Evolutionary conservation across 2,329 filamentous ascomycete genomes (phyloP).

Genomic region (Pestalotiopsis sp.): DNA sequence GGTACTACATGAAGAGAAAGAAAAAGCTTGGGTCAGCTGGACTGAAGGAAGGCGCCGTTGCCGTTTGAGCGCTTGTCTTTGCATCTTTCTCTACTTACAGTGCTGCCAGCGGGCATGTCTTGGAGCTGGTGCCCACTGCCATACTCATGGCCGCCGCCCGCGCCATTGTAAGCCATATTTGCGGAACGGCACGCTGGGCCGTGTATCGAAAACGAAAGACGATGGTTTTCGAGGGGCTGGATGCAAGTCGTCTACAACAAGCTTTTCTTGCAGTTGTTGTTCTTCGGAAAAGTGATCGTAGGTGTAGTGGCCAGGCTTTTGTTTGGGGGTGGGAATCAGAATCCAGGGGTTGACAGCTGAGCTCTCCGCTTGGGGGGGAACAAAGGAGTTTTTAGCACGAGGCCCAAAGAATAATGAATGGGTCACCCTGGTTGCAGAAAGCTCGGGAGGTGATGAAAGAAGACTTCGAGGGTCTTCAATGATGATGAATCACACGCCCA

Average conservation of each 20-base stretch:
- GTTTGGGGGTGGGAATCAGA: background rate
- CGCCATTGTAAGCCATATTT: slow-evolving; percentile 68
- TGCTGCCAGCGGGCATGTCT: slow-evolving; percentile 63
- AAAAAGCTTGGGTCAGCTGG: background rate
- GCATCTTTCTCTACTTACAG: slow-evolving; percentile 51
- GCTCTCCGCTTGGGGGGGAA: slow-evolving; percentile 7
- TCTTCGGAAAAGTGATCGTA: background rate
- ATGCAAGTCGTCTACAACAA: slow-evolving; percentile 3
- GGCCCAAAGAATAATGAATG: slow-evolving; percentile 7
- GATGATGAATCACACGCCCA: slow-evolving; percentile 8
- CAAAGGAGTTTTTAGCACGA: slow-evolving; percentile 11
- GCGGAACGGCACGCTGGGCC: slow-evolving; percentile 22
- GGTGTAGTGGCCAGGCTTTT: background rate
- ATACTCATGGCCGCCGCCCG: slow-evolving; percentile 56
- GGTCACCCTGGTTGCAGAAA: slow-evolving; percentile 6
- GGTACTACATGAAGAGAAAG: slow-evolving; percentile 46
- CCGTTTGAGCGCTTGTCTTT: background rate
- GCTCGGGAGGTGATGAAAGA: slow-evolving; percentile 7
- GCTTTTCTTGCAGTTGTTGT: background rate
- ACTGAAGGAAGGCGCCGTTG: background rate
- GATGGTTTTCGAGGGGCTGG: background rate
- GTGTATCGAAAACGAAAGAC: slow-evolving; percentile 3
- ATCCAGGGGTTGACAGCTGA: slow-evolving; percentile 12
- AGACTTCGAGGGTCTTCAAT: background rate
- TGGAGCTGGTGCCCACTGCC: slow-evolving; percentile 69